phyloP scores from a whole-genome alignment of 495 filamentous ascomycete species.

The Durotheca rogersii region DNA sequence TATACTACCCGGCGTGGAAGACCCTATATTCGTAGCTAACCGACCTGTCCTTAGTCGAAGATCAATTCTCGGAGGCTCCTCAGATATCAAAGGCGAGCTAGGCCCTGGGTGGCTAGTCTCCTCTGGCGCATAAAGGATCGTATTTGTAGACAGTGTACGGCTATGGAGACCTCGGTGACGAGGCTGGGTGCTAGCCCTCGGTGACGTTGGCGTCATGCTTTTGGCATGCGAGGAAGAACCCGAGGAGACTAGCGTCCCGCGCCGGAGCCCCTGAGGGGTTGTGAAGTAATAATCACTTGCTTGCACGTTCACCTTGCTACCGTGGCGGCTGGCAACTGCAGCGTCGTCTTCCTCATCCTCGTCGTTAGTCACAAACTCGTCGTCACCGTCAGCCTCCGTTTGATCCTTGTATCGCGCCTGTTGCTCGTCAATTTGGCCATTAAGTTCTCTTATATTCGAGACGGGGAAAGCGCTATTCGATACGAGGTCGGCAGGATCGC shows the following conservation, averaged over 20 bases:
- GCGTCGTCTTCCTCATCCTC: constrained; percentile 62
- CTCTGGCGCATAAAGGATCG: constrained; percentile 70
- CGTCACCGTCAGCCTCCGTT: constrained; percentile 82
- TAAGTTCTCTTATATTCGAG: constrained; percentile 27
- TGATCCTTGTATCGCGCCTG: constrained; percentile 48
- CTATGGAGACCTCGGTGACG: constrained; percentile 49
- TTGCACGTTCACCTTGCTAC: constrained; percentile 23
- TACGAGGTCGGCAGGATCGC: constrained; percentile 56
- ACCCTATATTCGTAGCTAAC: constrained; percentile 18
- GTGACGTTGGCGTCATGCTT: constrained; percentile 29
- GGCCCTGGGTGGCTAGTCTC: constrained; percentile 39
- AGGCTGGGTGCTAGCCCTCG: constrained; percentile 32
- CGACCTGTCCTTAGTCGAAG: constrained; percentile 40
- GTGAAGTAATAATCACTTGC: constrained; percentile 53
- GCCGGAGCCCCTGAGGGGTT: constrained; percentile 37
- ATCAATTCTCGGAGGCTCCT: constrained; percentile 28
- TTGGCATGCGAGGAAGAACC: constrained; percentile 28
- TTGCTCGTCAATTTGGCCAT: constrained; percentile 30
- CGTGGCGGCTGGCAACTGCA: constrained; percentile 33
- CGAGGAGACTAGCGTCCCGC: constrained; percentile 12
- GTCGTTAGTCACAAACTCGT: constrained; percentile 82
- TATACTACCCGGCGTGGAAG: constrained; percentile 19
- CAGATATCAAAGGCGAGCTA: constrained; percentile 52
- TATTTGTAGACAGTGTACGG: constrained; percentile 73
- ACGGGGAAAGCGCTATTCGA: constrained; percentile 43